phyloP scores from a whole-genome alignment of 139 green algal species.

The Chlorella sp. region DNA sequence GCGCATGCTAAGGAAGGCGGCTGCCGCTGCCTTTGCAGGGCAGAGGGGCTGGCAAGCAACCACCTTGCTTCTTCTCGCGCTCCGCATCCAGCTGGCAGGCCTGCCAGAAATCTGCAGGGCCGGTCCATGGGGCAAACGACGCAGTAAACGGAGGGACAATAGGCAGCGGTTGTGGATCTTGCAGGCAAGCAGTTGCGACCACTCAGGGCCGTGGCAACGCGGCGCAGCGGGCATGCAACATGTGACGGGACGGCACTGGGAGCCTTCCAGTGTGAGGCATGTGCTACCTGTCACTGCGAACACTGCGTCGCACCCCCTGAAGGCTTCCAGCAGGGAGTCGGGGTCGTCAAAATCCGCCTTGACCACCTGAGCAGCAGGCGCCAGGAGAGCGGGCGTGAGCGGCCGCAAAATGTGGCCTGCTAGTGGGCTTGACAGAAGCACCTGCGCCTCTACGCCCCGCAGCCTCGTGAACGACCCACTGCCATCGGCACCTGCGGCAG shows the following conservation, averaged over 20 bases:
- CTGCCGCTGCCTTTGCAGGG: not conserved
- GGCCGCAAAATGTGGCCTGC: not conserved
- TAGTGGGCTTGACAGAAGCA: no score
- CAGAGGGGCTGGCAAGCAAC: not conserved
- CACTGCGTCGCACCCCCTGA: conserved; percentile 30
- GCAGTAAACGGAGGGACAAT: no score
- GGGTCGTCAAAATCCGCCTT: conserved; percentile 42
- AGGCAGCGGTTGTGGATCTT: not conserved
- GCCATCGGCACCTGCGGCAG: no score
- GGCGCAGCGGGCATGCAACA: not conserved
- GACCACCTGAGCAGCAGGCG: not conserved
- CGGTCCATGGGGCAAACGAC: no score
- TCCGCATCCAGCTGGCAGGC: conserved; percentile 21
- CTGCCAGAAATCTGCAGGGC: conserved; percentile 38
- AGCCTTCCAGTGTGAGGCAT: no score
- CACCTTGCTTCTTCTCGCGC: conserved; percentile 32
- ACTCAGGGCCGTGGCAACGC: not conserved
- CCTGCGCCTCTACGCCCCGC: no score
- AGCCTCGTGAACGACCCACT: no score
- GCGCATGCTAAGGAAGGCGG: not conserved
- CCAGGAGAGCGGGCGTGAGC: not conserved
- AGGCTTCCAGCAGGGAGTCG: conserved; percentile 25
- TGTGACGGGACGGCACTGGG: no score
- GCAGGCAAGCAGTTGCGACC: not conserved
- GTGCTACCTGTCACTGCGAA: conserved; percentile 36